These are phyloP conservation scores for Eremochloa ophiuroides DNA, from an alignment of 176 grass and related monocot species.

Conservation along the genomic window DNA sequence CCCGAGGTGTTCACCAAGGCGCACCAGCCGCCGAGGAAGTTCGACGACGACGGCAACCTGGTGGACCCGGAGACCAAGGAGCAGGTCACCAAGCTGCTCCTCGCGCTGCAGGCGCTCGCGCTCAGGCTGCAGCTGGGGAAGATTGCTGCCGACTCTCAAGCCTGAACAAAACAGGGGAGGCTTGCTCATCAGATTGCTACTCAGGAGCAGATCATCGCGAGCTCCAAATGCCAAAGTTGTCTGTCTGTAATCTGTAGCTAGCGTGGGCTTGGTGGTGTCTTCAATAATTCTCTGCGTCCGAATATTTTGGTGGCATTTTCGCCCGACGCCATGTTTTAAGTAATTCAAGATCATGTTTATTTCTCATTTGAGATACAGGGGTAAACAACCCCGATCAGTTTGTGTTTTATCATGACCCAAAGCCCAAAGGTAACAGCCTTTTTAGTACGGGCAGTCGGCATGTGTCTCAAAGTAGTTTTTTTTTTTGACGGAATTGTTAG, in stretches of 20 bases:
- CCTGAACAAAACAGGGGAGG: neutral
- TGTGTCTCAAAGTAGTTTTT: too few species aligned
- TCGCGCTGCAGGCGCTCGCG: constrained; percentile 54
- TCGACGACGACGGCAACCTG: constrained; percentile 61
- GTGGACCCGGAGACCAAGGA: constrained; percentile 46
- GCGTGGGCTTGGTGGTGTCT: neutral
- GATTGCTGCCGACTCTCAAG: neutral
- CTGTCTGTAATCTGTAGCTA: neutral
- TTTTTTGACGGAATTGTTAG: too few species aligned
- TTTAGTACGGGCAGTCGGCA: too few species aligned
- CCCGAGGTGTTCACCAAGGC: constrained; percentile 63
- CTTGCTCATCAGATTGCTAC: neutral
- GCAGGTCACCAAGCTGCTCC: constrained; percentile 44
- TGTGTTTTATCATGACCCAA: too few species aligned
- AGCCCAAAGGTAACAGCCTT: too few species aligned
- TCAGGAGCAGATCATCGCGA: neutral
- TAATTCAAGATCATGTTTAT: too few species aligned
- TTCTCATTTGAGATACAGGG: too few species aligned
- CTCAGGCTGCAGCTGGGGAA: constrained; percentile 41
- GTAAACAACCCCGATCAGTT: too few species aligned
- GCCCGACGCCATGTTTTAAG: too few species aligned
- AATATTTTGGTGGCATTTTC: neutral
- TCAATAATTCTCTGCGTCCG: neutral
- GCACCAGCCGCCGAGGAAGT: constrained; percentile 36
- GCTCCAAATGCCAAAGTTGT: neutral